phyloP scores from a whole-genome alignment of 768 basidiomycete species.

The Pulveroboletus sp. region DNA sequence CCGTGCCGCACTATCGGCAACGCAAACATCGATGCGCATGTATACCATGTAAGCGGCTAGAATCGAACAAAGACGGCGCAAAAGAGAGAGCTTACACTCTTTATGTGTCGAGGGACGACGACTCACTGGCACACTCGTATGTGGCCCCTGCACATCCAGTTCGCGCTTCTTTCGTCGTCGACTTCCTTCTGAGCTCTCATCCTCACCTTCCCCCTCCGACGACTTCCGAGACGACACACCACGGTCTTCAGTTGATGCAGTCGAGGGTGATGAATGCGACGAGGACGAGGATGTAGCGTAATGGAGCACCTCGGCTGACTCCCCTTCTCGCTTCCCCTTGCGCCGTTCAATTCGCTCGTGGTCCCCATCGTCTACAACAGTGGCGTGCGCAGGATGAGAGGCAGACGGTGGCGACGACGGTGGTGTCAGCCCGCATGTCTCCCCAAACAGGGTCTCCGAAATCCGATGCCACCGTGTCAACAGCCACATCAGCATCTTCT shows the following conservation, averaged over 20 bases:
- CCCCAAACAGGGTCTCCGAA: slow-evolving; percentile 23
- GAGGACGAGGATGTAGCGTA: slow-evolving; percentile 9
- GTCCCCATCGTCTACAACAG: not conserved
- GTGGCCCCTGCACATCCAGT: slow-evolving; percentile 8
- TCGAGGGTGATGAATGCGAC: slow-evolving; percentile 4
- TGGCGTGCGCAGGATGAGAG: not conserved
- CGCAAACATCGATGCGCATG: not conserved
- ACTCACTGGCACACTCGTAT: not conserved
- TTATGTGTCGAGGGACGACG: slow-evolving; percentile 5
- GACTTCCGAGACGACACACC: slow-evolving; percentile 3
- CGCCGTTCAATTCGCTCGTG: slow-evolving; percentile 14
- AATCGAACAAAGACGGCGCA: not conserved
- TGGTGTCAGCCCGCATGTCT: slow-evolving; percentile 22
- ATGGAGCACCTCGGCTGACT: not conserved
- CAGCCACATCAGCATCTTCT: slow-evolving; percentile 33
- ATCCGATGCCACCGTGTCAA: slow-evolving; percentile 26
- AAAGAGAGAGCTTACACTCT: slow-evolving; percentile 10
- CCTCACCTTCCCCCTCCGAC: slow-evolving; percentile 11
- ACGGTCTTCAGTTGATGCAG: slow-evolving; percentile 10
- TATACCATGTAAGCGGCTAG: not conserved
- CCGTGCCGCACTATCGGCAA: slow-evolving; percentile 1
- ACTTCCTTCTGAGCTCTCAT: slow-evolving; percentile 7
- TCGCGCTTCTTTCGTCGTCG: slow-evolving; percentile 18
- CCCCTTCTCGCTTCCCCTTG: slow-evolving; percentile 8
- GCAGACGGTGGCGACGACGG: slow-evolving; percentile 5